A percentile compares a stretch with the other conserved stretches of the same genome.
phyloP scores from a whole-genome alignment of 768 basidiomycete species.

The Paxillus involutus region DNA sequence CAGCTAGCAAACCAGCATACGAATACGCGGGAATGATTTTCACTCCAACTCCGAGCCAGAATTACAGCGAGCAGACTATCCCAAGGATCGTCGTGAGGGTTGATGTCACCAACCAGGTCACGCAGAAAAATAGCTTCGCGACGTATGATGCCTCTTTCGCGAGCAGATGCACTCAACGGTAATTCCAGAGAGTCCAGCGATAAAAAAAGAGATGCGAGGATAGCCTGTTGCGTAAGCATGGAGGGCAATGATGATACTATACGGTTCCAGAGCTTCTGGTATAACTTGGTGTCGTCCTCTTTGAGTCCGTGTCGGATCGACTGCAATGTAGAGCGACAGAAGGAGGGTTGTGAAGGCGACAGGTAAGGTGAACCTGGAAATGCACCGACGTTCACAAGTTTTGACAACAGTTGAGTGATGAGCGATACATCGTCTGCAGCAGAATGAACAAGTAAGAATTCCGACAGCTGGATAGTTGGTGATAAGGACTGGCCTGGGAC shows the following conservation, averaged over 20 bases:
- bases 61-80: conserved; percentile 46
- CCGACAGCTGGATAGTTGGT: conserved; percentile 1
- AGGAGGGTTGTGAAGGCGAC: conserved; percentile 66
- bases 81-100: conserved; percentile 50
- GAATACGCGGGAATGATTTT: conserved; percentile 59
- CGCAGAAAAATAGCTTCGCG: conserved; percentile 55
- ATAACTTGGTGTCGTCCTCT: conserved; percentile 28
- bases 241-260: conserved; percentile 50
- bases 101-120: conserved; percentile 52
- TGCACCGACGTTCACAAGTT: conserved; percentile 66
- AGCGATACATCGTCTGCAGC: conserved; percentile 32
- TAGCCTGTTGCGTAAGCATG: conserved; percentile 49
- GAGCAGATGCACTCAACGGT: conserved; percentile 28
- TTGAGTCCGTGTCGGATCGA: conserved; percentile 44
- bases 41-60: conserved; percentile 57
- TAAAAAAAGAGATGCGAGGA: conserved; percentile 59
- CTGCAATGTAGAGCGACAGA: conserved; percentile 56
- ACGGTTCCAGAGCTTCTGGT: conserved; percentile 50
- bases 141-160: conserved; percentile 44
- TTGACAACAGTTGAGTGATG: conserved; percentile 56
- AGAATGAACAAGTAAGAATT: conserved; percentile 28
- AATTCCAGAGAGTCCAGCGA: conserved; percentile 38
- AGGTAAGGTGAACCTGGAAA: conserved; percentile 55
- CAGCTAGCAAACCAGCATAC: conserved; percentile 67
- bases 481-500: conserved; percentile 40